Conservation (phyloP, 352 stramenopile species). For the Phytophthora fragariaefolia region DNA sequence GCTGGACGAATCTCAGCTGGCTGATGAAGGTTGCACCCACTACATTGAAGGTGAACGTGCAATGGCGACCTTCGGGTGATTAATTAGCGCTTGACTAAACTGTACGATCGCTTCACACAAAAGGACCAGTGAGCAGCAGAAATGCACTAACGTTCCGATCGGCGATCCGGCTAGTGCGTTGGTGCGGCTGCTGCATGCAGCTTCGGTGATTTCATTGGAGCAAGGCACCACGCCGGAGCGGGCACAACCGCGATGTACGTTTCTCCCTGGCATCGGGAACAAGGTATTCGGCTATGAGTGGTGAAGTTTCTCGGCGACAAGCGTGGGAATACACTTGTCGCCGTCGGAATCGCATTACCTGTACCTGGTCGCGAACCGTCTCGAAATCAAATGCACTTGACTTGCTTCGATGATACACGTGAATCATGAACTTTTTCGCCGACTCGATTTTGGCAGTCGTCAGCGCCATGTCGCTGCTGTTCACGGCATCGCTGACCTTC, state of each 20-base stretch:
- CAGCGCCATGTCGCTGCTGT: too few species aligned
- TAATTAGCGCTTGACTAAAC: conserved; percentile 8
- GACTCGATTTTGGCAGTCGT: too few species aligned
- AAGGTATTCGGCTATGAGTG: background rate
- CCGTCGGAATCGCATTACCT: conserved; percentile 5
- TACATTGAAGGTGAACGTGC: background rate
- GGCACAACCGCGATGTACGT: background rate
- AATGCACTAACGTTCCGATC: background rate
- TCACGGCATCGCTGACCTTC: too few species aligned
- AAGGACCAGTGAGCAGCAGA: background rate
- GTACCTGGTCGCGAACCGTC: conserved; percentile 6
- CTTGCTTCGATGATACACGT: background rate
- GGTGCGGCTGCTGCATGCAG: background rate
- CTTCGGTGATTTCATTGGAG: conserved; percentile 15
- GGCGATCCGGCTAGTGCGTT: background rate
- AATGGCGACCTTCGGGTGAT: conserved; percentile 11
- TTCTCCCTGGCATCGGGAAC: background rate
- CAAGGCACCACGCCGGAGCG: conserved; percentile 2
- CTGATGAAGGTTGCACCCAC: background rate
- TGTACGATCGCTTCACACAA: too few species aligned
- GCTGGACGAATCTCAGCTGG: background rate
- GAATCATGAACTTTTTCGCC: background rate
- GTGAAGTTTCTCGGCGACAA: too few species aligned
- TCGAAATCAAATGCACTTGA: background rate
- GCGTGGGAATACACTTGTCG: background rate